phyloP scores from a whole-genome alignment of 352 stramenopile species.

The Phytophthora rubi region DNA sequence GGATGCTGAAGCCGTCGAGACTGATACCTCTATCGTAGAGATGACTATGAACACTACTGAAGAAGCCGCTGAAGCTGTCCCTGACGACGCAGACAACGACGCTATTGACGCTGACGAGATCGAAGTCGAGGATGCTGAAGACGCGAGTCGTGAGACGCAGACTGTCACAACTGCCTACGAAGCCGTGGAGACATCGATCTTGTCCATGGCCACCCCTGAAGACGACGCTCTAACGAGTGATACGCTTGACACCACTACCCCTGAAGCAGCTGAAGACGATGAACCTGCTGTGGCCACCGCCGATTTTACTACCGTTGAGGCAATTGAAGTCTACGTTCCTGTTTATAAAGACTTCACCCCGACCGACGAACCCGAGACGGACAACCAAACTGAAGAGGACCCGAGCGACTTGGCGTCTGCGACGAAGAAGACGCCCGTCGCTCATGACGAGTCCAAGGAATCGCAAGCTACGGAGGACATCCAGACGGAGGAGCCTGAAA shows the following conservation, averaged over 20 bases:
- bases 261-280: constrained; percentile 7
- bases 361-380: neutral
- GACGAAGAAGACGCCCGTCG: constrained; percentile 22
- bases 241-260: neutral
- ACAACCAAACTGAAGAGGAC: constrained; percentile 26
- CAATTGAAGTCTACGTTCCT: constrained; percentile 10
- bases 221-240: constrained; percentile 5
- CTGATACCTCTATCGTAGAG: neutral
- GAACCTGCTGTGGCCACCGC: constrained; percentile 16
- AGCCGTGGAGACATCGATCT: constrained; percentile 15
- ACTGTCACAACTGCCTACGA: constrained; percentile 20
- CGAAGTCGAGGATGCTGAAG: constrained; percentile 2
- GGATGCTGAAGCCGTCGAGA: constrained; percentile 2
- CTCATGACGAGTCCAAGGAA: constrained; percentile 23
- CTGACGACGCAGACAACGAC: constrained; percentile 13
- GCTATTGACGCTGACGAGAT: constrained; percentile 3
- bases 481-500: constrained; percentile 7
- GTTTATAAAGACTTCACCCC: neutral
- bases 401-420: constrained; percentile 17
- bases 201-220: constrained; percentile 4
- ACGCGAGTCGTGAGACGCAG: constrained; percentile 11
- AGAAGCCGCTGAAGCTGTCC: neutral
- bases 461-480: constrained; percentile 12
- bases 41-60: neutral
- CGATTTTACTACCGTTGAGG: constrained; percentile 34